Conservation (phyloP, 345 rosid genomes). For the Rhizophora mangle region DNA sequence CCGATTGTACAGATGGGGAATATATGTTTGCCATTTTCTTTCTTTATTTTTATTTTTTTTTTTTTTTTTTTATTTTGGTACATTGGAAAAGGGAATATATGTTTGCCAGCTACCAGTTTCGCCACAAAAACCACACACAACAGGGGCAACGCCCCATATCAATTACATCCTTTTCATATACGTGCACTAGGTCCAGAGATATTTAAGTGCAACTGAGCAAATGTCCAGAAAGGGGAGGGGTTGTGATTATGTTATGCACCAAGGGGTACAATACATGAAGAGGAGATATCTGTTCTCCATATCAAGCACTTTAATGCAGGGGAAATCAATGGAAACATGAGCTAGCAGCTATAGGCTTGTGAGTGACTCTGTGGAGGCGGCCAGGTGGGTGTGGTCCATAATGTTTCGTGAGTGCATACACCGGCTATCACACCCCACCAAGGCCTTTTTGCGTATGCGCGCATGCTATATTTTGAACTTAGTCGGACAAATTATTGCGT, state of each 20-base stretch:
- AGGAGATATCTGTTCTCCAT: not conserved
- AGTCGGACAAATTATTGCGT: conserved; percentile 10
- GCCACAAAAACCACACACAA: not conserved
- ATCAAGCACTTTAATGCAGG: not conserved
- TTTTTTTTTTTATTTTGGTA: not conserved
- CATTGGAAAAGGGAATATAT: not conserved
- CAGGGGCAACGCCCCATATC: not conserved
- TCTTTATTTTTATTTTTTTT: too few relatives aligned
- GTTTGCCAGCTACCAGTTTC: conserved; percentile 1
- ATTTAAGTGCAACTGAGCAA: not conserved
- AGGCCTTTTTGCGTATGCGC: not conserved
- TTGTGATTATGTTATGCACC: not conserved
- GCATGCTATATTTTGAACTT: not conserved
- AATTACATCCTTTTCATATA: not conserved
- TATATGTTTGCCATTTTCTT: not conserved
- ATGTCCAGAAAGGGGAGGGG: not conserved
- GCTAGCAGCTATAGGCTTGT: not conserved
- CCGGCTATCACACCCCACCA: not conserved
- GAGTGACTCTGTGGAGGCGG: not conserved
- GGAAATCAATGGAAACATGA: not conserved
- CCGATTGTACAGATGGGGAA: not conserved
- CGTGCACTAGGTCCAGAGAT: not conserved
- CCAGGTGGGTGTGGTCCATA: conserved; percentile 12
- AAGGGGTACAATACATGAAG: not conserved
- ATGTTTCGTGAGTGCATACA: not conserved